These are phyloP conservation scores for Ganoderma lucidum DNA, from an alignment of 1,284 basidiomycete genomes.

Conservation along the genomic window DNA sequence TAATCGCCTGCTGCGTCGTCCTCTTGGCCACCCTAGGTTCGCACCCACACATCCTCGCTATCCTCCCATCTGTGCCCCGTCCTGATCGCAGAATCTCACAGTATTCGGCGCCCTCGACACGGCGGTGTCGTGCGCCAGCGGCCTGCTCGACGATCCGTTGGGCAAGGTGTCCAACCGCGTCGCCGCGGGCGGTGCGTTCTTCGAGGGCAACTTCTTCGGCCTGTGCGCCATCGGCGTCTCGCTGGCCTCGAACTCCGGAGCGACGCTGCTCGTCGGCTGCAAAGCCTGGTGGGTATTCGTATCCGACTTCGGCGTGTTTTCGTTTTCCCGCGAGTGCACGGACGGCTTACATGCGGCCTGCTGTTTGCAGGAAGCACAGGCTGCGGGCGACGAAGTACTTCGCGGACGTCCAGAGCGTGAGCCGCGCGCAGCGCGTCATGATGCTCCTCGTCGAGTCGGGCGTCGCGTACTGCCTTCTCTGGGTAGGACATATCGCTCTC, in stretches of 20 bases:
- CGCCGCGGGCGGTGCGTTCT: not conserved
- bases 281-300: not conserved
- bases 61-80: not conserved
- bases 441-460: conserved; percentile 9
- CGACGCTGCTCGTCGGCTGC: conserved; percentile 2
- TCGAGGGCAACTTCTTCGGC: not conserved
- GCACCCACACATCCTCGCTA: not conserved
- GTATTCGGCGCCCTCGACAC: not conserved
- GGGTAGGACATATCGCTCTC: not conserved
- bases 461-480: not conserved
- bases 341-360: not conserved
- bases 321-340: not conserved
- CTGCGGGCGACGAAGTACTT: not conserved
- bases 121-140: not conserved
- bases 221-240: not conserved
- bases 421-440: not conserved
- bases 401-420: not conserved
- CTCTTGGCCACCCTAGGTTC: conserved; percentile 2
- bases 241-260: not conserved
- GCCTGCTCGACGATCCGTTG: not conserved
- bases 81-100: not conserved
- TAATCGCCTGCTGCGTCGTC: not conserved
- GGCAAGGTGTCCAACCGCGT: not conserved
- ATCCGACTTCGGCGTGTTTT: too few relatives aligned
- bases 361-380: not conserved